Conservation (phyloP, 441 rosid species). For the Lepidium campestre region DNA sequence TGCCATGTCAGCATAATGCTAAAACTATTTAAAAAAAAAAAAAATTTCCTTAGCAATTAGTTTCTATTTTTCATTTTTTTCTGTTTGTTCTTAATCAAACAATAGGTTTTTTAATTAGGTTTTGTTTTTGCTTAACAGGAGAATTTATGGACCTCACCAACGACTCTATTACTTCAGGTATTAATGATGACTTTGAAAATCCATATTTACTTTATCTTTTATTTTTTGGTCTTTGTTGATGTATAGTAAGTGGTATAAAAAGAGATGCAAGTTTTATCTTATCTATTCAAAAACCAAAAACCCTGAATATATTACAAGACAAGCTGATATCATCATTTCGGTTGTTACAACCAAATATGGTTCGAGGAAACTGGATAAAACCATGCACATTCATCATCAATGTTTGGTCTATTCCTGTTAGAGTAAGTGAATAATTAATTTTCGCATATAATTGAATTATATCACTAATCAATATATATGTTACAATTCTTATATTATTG, state of each 20-base stretch:
- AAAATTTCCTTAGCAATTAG: no score
- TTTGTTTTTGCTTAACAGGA: no score
- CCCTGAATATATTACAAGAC: conserved; percentile 60
- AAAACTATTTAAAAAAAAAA: no score
- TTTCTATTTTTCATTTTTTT: no score
- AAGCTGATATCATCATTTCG: conserved; percentile 78
- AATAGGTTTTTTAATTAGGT: no score
- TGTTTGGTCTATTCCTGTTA: conserved; percentile 75
- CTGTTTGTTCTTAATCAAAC: no score
- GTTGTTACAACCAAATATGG: conserved; percentile 80
- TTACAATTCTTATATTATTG: not conserved
- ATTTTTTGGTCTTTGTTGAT: not conserved
- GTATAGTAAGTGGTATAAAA: conserved; percentile 33
- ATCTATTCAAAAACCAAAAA: conserved; percentile 73
- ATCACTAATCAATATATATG: no score
- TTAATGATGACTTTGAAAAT: no score
- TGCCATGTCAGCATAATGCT: no score
- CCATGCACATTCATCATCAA: conserved; percentile 81
- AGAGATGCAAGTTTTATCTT: conserved; percentile 74
- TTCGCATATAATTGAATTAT: not conserved
- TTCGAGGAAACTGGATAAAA: conserved; percentile 73
- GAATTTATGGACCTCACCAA: no score
- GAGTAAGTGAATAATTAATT: conserved; percentile 34
- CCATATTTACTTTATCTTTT: no score
- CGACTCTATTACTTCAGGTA: no score